Percentiles rank a stretch among this genome's conserved stretches.
These are phyloP conservation scores for Chloropicon primus DNA, from an alignment of 139 green algal genomes.

Conservation along the genomic window DNA sequence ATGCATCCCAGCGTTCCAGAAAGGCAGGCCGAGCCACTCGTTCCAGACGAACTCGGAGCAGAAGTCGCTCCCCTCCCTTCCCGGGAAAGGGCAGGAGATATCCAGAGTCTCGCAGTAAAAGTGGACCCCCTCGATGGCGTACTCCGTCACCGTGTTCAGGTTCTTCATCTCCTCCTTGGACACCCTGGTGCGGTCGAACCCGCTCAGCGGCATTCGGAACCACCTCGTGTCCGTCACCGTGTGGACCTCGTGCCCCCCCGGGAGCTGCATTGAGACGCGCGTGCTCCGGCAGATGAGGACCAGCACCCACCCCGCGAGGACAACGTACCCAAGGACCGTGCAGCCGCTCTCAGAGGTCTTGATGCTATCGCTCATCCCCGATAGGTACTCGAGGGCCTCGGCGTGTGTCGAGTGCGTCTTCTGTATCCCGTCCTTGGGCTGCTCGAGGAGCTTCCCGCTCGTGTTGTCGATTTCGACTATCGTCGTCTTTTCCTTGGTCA, in stretches of 20 bases:
- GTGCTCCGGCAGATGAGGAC: conserved; percentile 72
- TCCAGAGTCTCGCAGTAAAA: conserved; percentile 91
- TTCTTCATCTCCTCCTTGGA: conserved; percentile 23
- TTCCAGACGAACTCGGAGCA: conserved; percentile 84
- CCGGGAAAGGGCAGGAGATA: conserved; percentile 63
- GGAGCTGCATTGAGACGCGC: conserved; percentile 49
- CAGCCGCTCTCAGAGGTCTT: background rate
- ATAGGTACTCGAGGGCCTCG: background rate
- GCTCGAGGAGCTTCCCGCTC: background rate
- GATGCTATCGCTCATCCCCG: background rate
- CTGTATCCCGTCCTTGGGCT: background rate
- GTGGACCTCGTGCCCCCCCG: conserved; percentile 72
- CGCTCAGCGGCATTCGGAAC: conserved; percentile 49
- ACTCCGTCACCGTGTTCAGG: conserved; percentile 29
- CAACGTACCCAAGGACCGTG: conserved; percentile 70
- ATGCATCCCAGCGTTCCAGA: conserved; percentile 46
- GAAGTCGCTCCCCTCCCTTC: background rate
- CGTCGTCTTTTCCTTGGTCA: background rate
- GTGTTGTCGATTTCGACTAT: background rate
- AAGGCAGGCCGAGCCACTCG: conserved; percentile 49
- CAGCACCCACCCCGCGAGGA: conserved; percentile 46
- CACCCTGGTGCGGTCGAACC: conserved; percentile 19
- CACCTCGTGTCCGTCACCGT: conserved; percentile 63
- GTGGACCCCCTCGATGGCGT: conserved; percentile 60
- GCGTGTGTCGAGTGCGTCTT: background rate